Evolutionary conservation across 177 flowering plant species (phyloP).

Genomic region (Vitis hybrid): DNA sequence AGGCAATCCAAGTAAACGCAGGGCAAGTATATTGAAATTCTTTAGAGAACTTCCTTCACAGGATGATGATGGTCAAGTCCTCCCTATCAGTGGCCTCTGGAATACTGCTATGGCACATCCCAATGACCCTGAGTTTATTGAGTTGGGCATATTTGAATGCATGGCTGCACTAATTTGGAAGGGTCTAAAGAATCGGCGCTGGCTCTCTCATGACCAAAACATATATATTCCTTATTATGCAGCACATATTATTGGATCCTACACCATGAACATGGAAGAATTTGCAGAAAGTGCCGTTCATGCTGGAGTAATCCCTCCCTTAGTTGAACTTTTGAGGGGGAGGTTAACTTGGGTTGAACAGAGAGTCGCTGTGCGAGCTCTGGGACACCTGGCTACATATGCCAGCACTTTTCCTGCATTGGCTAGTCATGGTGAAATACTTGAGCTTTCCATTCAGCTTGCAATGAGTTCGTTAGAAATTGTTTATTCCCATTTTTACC

Average conservation of each 20-base stretch:
- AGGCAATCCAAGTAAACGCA: slow-evolving; percentile 89
- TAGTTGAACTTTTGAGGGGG: slow-evolving; percentile 93
- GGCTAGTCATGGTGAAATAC: slow-evolving; percentile 87
- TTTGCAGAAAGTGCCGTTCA: slow-evolving; percentile 90
- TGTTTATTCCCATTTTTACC: slow-evolving; percentile 94
- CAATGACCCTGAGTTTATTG: slow-evolving; percentile 97
- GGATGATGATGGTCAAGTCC: slow-evolving; percentile 99
- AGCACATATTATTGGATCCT: slow-evolving; percentile 97
- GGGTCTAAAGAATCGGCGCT: slow-evolving; percentile 91
- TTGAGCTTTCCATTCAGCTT: slow-evolving; percentile 90
- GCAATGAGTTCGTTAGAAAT: slow-evolving; percentile 95
- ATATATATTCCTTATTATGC: slow-evolving; percentile 98
- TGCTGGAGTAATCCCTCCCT: slow-evolving; percentile 88
- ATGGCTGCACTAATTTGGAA: slow-evolving; percentile 98
- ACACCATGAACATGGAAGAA: slow-evolving; percentile 99
- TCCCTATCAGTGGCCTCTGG: slow-evolving; percentile 99
- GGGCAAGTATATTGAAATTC: slow-evolving; percentile 83
- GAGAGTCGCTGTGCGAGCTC: slow-evolving; percentile 94
- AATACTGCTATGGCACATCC: slow-evolving; percentile 99
- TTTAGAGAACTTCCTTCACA: slow-evolving; percentile 97
- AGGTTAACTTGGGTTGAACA: slow-evolving; percentile 99
- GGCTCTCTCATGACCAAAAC: slow-evolving; percentile 97
- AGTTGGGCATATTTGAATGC: slow-evolving; percentile 95
- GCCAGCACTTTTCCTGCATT: slow-evolving; percentile 77
- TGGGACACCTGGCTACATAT: slow-evolving; percentile 97